Evolutionary conservation across 495 filamentous ascomycete genomes (phyloP), one percentile per base, ranked within the genome.

Genomic region (Aspergillus taichungensis): DNA sequence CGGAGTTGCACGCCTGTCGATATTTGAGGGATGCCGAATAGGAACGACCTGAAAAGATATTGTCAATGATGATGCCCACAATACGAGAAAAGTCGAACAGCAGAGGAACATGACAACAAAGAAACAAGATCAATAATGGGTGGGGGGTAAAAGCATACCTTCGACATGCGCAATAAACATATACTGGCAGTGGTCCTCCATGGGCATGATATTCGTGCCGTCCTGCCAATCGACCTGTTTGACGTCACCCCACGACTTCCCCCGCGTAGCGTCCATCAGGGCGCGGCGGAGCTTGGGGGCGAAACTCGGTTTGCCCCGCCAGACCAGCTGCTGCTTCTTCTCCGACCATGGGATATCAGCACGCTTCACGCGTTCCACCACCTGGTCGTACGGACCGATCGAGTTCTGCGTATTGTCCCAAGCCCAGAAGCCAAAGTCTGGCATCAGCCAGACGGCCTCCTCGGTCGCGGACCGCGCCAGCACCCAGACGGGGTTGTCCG

Each of bases 371-470:
- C 56, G 59, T 35, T 82, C 76, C 18, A 75, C 74, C 2, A 82
- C 78, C 50, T 77, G 75, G 13, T 68, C 55, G 32, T 78, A 76
- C 2, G 78, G 75, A 2, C 76, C 76, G 33, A 85, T 70, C 43
- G 75, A 69, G 37, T 77, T 70, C 4, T 79, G 64, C 0, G 73
- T 62, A n/a, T 81, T 70, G 2, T 79, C 69, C 81, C 82, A 87
- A 0, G 78, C 69, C 82, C 82, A 90, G 65, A 79, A 86, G 51
- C 79, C 76, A 59, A 88, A 89, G 61, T 90, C 85, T 1, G 86
- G 86, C 63, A 89, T 84, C 0, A 86, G 55, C 78, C 86, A 89
- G 38, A 66, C 62, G 1, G 45, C 76, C 63, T 49, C 61, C 31
- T 73, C 66, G 8, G 45, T 52, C 1, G 59, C 57, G 4, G 61